Evolutionary conservation across 306 rosid species (phyloP).

Genomic region (Sphenostylis stenocarpa): DNA sequence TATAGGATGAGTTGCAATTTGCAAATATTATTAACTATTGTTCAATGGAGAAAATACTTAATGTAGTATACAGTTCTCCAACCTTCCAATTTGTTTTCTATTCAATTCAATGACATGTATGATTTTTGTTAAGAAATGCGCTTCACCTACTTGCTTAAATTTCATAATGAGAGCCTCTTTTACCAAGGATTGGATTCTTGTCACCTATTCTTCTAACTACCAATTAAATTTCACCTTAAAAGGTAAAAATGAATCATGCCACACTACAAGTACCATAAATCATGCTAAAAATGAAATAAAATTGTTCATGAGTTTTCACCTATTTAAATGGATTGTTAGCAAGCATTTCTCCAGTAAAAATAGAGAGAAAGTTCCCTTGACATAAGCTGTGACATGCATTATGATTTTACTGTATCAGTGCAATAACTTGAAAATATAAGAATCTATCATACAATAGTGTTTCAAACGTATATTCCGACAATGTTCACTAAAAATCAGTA

Average conservation of each 20-base stretch:
- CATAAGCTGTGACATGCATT: not conserved
- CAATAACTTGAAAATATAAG: not conserved
- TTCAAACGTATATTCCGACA: not conserved
- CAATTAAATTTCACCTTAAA: not conserved
- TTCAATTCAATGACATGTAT: not conserved
- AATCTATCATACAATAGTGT: not conserved
- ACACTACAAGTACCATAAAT: not conserved
- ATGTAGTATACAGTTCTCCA: not conserved
- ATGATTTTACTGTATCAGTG: not conserved
- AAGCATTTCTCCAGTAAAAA: not conserved
- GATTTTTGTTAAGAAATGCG: not conserved
- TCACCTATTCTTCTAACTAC: not conserved
- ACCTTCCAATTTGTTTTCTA: not conserved
- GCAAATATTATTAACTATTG: not conserved
- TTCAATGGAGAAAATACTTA: not conserved
- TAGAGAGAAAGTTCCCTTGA: not conserved
- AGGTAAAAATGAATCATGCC: not conserved
- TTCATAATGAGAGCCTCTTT: not conserved
- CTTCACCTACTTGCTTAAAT: not conserved
- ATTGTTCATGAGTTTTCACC: not conserved
- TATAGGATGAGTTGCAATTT: not conserved
- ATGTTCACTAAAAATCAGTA: not conserved
- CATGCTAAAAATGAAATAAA: not conserved
- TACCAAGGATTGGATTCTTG: not conserved
- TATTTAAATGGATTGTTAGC: not conserved